Percentiles rank a stretch among this genome's conserved stretches.
phyloP scores from a whole-genome alignment of 2,329 filamentous ascomycete species.

The Alternaria incomplexa region DNA sequence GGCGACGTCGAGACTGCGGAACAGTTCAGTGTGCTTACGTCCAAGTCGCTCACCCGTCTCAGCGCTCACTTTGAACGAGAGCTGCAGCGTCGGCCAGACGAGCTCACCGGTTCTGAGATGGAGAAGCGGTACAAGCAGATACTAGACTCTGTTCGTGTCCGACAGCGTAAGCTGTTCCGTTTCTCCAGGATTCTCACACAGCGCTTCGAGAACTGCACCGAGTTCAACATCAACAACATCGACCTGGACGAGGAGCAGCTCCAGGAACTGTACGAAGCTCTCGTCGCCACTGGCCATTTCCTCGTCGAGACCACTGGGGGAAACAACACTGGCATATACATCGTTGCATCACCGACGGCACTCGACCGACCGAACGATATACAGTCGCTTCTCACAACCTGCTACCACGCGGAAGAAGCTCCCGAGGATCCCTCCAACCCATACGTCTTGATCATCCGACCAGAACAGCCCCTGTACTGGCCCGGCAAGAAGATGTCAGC shows the following conservation, averaged over 20 bases:
- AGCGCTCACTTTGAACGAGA: slow-evolving; percentile 93
- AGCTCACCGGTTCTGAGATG: slow-evolving; percentile 81
- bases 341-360: slow-evolving; percentile 84
- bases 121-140: slow-evolving; percentile 97
- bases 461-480: slow-evolving; percentile 81
- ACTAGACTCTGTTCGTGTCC: slow-evolving; percentile 91
- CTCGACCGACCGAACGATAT: slow-evolving; percentile 80
- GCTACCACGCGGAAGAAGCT: slow-evolving; percentile 71
- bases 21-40: slow-evolving; percentile 92
- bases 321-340: slow-evolving; percentile 72
- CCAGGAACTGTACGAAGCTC: slow-evolving; percentile 77
- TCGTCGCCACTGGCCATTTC: slow-evolving; percentile 85
- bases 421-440: slow-evolving; percentile 78
- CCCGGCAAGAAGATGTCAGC: slow-evolving; percentile 76
- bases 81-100: slow-evolving; percentile 80
- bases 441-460: slow-evolving; percentile 84
- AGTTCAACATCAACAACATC: slow-evolving; percentile 86
- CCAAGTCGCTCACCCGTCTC: slow-evolving; percentile 86
- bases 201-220: slow-evolving; percentile 94
- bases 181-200: slow-evolving; percentile 91
- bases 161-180: slow-evolving; percentile 94
- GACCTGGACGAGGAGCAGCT: slow-evolving; percentile 70
- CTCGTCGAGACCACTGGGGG: slow-evolving; percentile 76
- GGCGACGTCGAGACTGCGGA: slow-evolving; percentile 97
- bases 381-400: slow-evolving; percentile 81